Conservation (phyloP, 257 asterid species). For the Rubia yunnanensis region DNA sequence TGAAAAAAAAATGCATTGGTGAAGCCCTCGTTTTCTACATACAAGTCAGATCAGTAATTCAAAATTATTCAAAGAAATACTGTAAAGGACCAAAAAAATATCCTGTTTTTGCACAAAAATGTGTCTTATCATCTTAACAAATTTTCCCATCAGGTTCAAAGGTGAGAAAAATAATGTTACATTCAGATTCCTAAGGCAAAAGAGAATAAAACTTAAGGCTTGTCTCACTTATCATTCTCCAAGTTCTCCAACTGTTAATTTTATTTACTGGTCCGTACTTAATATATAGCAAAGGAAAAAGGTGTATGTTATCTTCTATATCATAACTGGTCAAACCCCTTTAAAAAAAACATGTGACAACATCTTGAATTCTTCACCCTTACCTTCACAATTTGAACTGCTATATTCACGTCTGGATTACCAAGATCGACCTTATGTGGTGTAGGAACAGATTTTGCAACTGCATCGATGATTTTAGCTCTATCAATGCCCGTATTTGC, state of each 20-base stretch:
- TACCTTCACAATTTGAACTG: conserved; percentile 89
- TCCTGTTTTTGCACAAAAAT: background rate
- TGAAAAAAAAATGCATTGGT: background rate
- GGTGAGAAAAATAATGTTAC: background rate
- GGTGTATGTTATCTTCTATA: background rate
- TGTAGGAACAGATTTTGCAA: conserved; percentile 71
- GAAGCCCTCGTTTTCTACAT: background rate
- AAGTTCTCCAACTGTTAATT: background rate
- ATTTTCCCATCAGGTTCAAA: background rate
- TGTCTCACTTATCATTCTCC: background rate
- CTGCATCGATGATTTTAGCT: conserved; percentile 63
- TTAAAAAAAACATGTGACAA: background rate
- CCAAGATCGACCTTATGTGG: conserved; percentile 79
- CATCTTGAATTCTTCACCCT: conserved; percentile 4
- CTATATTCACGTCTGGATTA: conserved; percentile 68
- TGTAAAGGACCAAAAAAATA: background rate
- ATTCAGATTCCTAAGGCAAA: background rate
- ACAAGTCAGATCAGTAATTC: background rate
- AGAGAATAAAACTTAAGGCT: background rate
- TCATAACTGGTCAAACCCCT: background rate
- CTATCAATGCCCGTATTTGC: conserved; percentile 89
- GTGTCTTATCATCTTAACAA: background rate
- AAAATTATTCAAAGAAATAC: background rate
- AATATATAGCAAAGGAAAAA: background rate
- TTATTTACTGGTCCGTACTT: background rate